Base-by-base conservation (phyloP, 192 early-diverging fungal species). In the Dissophora globulifera region DNA sequence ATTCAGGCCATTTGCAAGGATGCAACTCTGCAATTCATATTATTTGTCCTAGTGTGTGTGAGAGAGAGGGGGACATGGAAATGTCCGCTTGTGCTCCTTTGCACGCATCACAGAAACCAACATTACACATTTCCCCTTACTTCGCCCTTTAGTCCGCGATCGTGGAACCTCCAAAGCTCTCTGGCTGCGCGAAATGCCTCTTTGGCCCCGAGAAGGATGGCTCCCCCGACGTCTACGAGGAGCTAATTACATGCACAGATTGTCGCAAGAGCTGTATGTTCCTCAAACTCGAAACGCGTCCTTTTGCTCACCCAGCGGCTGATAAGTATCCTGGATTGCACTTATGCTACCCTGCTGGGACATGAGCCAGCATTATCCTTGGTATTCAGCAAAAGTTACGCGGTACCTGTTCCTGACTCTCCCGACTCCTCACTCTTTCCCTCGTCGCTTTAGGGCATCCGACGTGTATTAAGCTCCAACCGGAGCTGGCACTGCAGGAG, bases 211-310 rank as follows among this genome's bases (percentile, higher is more conserved):
- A 76, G 58, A 76, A 76, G 47, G 72, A 76, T 76, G 72, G 72
- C 40, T 65, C 57, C 13, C 72, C 72, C 8, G 72, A 76, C 54
- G 62, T 76, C 10, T 76, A 76, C 48, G 67, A 78, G 38, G 67
- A 67, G 33, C 71, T 81, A 45, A 52, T 85, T 43, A 78, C 60
- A 8, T 85, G 84, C 67, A 55, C 50, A 22, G 84, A 85, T 62
- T 85, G 84, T 61, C 78, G 67, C 50, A 80, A 81, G 33, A 68
- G 78, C 67, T 76, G 84, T 85, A 75, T 56, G 82, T 70, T 56
- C 12, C 40, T 16, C 22, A n/a, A n/a, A n/a, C 22, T n/a, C 7
- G 22, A 47, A 47, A 4, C 35, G 35, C 35, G 35, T 38, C 13
- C 35, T 13, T 13, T 13, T 38, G 35, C 35, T 38, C 13, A n/a